Base-by-base conservation (phyloP, 2,329 filamentous ascomycete genomes). In the Alternaria sp. region DNA sequence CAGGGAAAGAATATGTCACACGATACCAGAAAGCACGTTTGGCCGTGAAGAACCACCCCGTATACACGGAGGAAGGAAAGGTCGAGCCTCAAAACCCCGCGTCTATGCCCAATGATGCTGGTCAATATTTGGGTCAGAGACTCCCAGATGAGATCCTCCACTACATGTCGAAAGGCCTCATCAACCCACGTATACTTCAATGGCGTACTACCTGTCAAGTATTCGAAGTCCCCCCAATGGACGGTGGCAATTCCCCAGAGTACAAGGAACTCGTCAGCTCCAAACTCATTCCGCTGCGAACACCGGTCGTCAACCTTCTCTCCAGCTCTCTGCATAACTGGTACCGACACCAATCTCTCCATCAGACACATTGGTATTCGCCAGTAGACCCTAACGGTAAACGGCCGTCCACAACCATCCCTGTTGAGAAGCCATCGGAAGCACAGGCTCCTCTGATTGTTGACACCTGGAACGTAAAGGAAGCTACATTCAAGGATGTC, bases 141-240 rank as follows among this genome's bases (percentile, higher is more conserved):
- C 84, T 99, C 5, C 93, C 95, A 0, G 89, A 93, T 41, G 95
- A 99, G 79, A 84, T 98, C 18, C 94, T 94, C 76, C 91, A 93
- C 78, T 98, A 98, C 77, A 85, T 97, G 51, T 93, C 93, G 60
- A 89, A 87, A 53, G 95, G 93, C 34, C 82, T 97, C 44, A 88
- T 98, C 66, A 89, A 92, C 28, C 85, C 93, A 25, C 88, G 92
- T 49, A 84, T 97, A 38, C 85, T 97, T 12, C 92, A 91, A 76
- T 94, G 90, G 86, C 88, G 97, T 69, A 91, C 92, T 5, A 90
- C 92, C 55, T 89, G 90, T 65, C 89, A 94, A 75, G 87, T 97
- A 59, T 81, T 91, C 30, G 86, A 97, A 53, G 85, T 89, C 53
- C 90, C 94, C n/a, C 95, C 94, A 5, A 83, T 97, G 55, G 95